phyloP scores from a whole-genome alignment of 129 eudicot species.

The Flaveria trinervia region DNA sequence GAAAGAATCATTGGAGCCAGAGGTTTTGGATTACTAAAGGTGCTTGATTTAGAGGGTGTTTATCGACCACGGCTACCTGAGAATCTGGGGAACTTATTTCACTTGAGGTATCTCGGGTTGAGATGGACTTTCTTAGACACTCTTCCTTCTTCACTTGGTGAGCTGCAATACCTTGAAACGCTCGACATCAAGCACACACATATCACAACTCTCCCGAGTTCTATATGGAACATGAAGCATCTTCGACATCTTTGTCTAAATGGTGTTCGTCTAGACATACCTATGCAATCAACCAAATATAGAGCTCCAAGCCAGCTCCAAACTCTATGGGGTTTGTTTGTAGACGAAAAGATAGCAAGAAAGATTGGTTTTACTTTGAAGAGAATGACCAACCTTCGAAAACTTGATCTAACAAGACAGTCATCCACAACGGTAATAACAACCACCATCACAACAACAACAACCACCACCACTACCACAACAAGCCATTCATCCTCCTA shows the following conservation, averaged over 20 bases:
- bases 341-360: slow-evolving; percentile 33
- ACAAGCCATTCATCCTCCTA: slow-evolving; percentile 26
- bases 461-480: slow-evolving; percentile 20
- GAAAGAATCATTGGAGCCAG: slow-evolving; percentile 28
- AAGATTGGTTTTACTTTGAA: slow-evolving; percentile 25
- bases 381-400: slow-evolving; percentile 30
- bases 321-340: slow-evolving; percentile 36
- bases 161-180: slow-evolving; percentile 36
- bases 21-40: slow-evolving; percentile 39
- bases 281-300: slow-evolving; percentile 12
- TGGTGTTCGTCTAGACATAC: slow-evolving; percentile 28
- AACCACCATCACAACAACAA: slow-evolving; percentile 10
- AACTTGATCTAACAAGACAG: slow-evolving; percentile 37
- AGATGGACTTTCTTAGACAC: slow-evolving; percentile 38
- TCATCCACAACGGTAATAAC: slow-evolving; percentile 22
- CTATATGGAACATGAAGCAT: slow-evolving; percentile 39
- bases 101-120: slow-evolving; percentile 37
- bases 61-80: slow-evolving; percentile 33
- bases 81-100: slow-evolving; percentile 31
- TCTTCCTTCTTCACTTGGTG: slow-evolving; percentile 43
- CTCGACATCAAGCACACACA: slow-evolving; percentile 41
- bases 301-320: slow-evolving; percentile 36
- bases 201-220: slow-evolving; percentile 38
- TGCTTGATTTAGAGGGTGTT: slow-evolving; percentile 40
- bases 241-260: slow-evolving; percentile 40